Conservation (phyloP, 2,329 filamentous ascomycete genomes). For the Colletotrichum phormii region DNA sequence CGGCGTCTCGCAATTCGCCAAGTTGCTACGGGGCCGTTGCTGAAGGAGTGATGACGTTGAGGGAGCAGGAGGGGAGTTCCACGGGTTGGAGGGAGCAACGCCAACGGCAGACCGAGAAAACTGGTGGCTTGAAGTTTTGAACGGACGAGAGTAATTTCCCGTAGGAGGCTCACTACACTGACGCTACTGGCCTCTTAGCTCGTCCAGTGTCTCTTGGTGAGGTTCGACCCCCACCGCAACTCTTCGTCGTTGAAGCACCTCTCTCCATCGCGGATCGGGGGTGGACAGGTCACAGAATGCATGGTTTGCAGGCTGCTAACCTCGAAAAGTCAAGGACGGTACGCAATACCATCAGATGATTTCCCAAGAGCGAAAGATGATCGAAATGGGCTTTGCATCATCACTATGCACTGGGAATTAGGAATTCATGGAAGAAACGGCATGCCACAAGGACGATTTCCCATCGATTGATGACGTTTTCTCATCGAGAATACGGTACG, state of each 20-base stretch:
- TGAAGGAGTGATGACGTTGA: slow-evolving; percentile 6
- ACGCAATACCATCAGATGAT: neutral
- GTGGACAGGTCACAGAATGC: neutral
- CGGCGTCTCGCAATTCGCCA: neutral
- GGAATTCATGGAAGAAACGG: neutral
- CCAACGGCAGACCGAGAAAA: neutral
- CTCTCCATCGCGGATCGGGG: neutral
- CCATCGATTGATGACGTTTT: neutral
- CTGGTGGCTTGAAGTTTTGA: slow-evolving; percentile 3
- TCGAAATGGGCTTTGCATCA: slow-evolving; percentile 16
- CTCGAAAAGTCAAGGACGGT: neutral
- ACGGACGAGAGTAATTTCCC: neutral
- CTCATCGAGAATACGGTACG: neutral
- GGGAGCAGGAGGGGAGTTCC: neutral
- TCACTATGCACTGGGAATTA: neutral
- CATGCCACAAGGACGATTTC: neutral
- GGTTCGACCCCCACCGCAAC: slow-evolving; percentile 25
- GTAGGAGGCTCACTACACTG: neutral
- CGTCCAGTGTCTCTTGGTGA: neutral
- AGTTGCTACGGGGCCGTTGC: neutral
- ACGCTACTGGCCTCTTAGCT: neutral
- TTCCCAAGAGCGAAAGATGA: neutral
- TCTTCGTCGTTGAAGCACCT: slow-evolving; percentile 3
- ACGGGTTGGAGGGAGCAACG: neutral
- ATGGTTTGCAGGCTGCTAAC: slow-evolving; percentile 1